Base-by-base conservation (phyloP, 2,329 filamentous ascomycete species). In the Hypoxylon sp. region DNA sequence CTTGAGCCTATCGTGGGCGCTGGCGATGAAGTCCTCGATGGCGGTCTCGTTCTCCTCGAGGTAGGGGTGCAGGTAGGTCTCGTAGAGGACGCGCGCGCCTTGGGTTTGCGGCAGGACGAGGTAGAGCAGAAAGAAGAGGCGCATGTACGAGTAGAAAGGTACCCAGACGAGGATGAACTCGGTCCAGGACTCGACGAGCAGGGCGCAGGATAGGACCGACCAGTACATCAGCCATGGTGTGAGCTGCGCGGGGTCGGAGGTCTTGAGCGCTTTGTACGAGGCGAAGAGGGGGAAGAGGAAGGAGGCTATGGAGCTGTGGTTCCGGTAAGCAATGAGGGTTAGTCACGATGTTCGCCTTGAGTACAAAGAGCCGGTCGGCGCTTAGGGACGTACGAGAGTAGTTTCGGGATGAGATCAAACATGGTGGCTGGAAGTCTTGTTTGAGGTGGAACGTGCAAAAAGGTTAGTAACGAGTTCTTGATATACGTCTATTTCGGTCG, bases 221-320 rank as follows among this genome's bases (percentile, higher is more conserved):
- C 95, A 99, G 87, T 98, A 99, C 92, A 98, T 98, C 73, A 98
- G 88, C 96, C 96, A 99, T 90, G 95, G 95, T 71, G 93, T 93
- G 67, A 98, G 87, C 78, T 97, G 90, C 39, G 93, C 91, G 1
- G 94, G 94, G 80, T 98, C 93, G 58, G 92, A 92, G 14, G 94
- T 94, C 83, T 96, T 95, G 78, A 99, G 91, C 53, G 96, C 95
- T 85, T 98, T 98, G 87, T 98, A 98, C 71, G 95, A 97, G 73
- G 95, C 94, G 83, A 97, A 98, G 71, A 98, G 90, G 57, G 96
- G 96, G 79, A 98, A 97, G 78, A 98, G 90, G 78, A 97, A 94
- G 63, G 94, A 97, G 66, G 92, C 90, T 79, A 95, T 81, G 71
- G 93, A 95, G 78, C 94, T 97, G 78, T 51, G 39, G 33, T 17